Base-by-base conservation (phyloP, 768 basidiomycete genomes). In the Leccinum uliginosum region DNA sequence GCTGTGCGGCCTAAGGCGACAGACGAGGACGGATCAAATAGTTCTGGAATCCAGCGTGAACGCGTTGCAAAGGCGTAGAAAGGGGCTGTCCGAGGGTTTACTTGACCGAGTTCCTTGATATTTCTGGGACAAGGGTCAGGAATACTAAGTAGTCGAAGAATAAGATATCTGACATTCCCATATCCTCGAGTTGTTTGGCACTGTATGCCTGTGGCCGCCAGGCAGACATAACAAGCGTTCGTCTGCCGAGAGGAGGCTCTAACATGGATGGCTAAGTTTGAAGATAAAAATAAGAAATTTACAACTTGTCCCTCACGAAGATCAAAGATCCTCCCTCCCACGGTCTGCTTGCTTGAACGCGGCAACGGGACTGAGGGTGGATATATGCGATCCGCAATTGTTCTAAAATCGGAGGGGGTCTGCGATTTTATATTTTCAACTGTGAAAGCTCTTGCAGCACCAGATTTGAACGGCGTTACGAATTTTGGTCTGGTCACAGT, bases 401-500 rank as follows among this genome's bases (percentile, higher is more conserved):
- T 38, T 35, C 21, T 56, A 15, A 34, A 29, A 26, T 21, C 34
- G 2, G 56, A 23, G 9, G 62, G 51, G 4, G 56, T 53, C 30
- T 45, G 19, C 23, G 58, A 23, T 19, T 51, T 44, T 17, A 23
- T 29, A 12, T 49, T 35, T 51, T 58, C 63, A 15, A 35, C 23
- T 35, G 23, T n/a, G 30, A 47, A 48, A 38, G 53, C 17, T 14
- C 23, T 49, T 17, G 51, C 32, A 24, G 78, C 75, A 35, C 78
- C 80, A 6, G 69, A 53, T 63, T 86, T 88, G 67, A 88, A 87
- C 0, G 85, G 85, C 2, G 85, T 86, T 7, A 78, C 69, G 58
- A 86, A 86, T n/a, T 74, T 75, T 30, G 63, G 59, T 58, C 57
- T 66, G 10, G 74, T 71, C 32, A 76, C 70, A 6, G 70, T 68